Evolutionary conservation across 2,329 filamentous ascomycete species (phyloP).

Genomic region (Torrubiella hemipterigena): DNA sequence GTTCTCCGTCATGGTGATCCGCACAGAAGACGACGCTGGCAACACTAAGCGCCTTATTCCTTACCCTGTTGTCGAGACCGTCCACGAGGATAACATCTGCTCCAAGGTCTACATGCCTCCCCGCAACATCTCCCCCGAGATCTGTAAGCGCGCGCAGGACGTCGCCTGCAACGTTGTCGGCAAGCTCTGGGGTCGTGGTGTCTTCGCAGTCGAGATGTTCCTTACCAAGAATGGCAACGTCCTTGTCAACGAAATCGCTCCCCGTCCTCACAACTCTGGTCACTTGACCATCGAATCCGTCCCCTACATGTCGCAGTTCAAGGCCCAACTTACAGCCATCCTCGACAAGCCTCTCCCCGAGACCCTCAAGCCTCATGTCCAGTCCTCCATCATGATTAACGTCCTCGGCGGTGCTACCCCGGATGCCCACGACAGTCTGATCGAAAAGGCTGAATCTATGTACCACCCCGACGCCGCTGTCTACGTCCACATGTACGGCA

Average conservation of each 20-base stretch:
- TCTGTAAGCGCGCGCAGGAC: slow-evolving; percentile 56
- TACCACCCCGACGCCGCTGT: slow-evolving; percentile 34
- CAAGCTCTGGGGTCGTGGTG: slow-evolving; percentile 75
- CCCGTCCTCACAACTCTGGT: slow-evolving; percentile 76
- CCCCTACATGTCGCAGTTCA: slow-evolving; percentile 77
- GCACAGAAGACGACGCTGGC: slow-evolving; percentile 64
- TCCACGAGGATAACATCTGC: slow-evolving; percentile 93
- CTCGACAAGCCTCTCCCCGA: slow-evolving; percentile 47
- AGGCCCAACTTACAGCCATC: slow-evolving; percentile 78
- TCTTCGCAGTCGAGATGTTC: slow-evolving; percentile 97
- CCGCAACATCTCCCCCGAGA: slow-evolving; percentile 48
- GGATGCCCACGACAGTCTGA: slow-evolving; percentile 47
- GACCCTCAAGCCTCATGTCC: slow-evolving; percentile 45
- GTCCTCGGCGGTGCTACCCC: slow-evolving; percentile 58
- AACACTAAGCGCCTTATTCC: slow-evolving; percentile 41
- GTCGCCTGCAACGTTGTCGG: slow-evolving; percentile 70
- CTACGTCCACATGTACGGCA: slow-evolving; percentile 81
- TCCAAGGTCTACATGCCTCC: slow-evolving; percentile 84
- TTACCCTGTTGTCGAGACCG: slow-evolving; percentile 85
- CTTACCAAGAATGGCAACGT: slow-evolving; percentile 60
- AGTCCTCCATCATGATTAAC: slow-evolving; percentile 65
- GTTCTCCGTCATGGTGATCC: slow-evolving; percentile 87
- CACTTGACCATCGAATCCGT: slow-evolving; percentile 94
- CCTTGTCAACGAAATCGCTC: slow-evolving; percentile 78
- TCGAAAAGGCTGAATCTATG: slow-evolving; percentile 30